Conservation (phyloP, 1,284 basidiomycete genomes). For the Tilletia setariae region DNA sequence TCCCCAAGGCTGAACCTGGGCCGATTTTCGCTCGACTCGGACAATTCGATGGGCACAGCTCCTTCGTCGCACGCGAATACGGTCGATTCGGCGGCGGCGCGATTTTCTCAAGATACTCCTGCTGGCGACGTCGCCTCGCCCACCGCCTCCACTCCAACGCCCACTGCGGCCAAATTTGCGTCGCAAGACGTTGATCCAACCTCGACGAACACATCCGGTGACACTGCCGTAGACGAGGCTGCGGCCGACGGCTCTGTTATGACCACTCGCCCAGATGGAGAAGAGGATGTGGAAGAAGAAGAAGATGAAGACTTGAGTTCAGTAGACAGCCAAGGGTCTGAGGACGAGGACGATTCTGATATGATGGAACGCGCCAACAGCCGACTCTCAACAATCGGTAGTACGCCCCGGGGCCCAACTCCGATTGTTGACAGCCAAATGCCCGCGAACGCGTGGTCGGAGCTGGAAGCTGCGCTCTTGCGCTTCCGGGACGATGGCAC, state of each 20-base stretch:
- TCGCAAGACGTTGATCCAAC: too few species aligned
- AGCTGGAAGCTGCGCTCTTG: constrained; percentile 39
- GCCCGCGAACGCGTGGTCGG: constrained; percentile 43
- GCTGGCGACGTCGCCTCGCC: not conserved
- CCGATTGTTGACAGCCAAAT: constrained; percentile 27
- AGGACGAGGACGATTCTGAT: constrained; percentile 3
- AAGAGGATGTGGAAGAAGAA: constrained; percentile 17
- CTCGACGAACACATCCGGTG: too few species aligned
- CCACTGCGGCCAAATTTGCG: constrained; percentile 29
- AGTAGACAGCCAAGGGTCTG: constrained; percentile 19
- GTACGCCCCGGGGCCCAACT: not conserved
- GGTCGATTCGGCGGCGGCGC: constrained; percentile 22
- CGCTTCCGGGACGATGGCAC: constrained; percentile 33
- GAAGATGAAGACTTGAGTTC: constrained; percentile 27
- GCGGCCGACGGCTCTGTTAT: too few species aligned
- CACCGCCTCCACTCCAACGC: constrained; percentile 23
- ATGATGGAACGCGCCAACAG: too few species aligned
- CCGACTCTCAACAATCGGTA: not conserved
- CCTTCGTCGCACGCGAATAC: constrained; percentile 20
- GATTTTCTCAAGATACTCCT: not conserved
- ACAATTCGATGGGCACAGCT: not conserved
- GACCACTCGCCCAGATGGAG: not conserved
- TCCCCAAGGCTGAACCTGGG: not conserved
- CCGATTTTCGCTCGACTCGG: not conserved
- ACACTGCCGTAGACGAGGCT: too few species aligned